Evolutionary conservation across 1,139 yeast species (phyloP).

Genomic region (Saccharomyces pastorianus): DNA sequence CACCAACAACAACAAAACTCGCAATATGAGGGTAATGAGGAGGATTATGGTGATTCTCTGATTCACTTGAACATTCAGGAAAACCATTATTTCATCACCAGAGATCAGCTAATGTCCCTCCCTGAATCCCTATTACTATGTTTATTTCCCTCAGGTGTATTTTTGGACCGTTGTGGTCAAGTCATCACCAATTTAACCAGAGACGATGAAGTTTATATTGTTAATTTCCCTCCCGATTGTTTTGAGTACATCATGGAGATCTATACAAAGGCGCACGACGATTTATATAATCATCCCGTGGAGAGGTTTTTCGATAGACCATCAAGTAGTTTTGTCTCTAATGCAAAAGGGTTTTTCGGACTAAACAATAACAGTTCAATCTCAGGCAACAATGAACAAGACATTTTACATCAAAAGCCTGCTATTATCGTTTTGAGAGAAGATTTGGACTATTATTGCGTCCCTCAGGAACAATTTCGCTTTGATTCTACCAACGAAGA

Average conservation of each 20-base stretch:
- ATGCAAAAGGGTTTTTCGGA: slow-evolving; percentile 34
- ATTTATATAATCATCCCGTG: slow-evolving; percentile 26
- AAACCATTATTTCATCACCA: slow-evolving; percentile 61
- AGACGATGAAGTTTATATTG: slow-evolving; percentile 63
- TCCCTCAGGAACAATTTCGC: slow-evolving; percentile 43
- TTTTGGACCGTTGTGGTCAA: slow-evolving; percentile 64
- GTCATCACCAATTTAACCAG: slow-evolving; percentile 69
- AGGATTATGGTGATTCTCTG: slow-evolving; percentile 50
- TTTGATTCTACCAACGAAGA: slow-evolving; percentile 32
- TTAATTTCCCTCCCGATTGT: slow-evolving; percentile 76
- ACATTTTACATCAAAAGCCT: slow-evolving; percentile 70
- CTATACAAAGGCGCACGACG: slow-evolving; percentile 33
- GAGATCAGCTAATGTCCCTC: slow-evolving; percentile 82
- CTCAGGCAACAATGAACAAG: slow-evolving; percentile 37
- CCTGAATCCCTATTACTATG: slow-evolving; percentile 88
- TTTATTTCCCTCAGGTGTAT: slow-evolving; percentile 86
- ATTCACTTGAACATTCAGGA: slow-evolving; percentile 72
- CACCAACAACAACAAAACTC: not conserved
- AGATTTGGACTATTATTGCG: slow-evolving; percentile 87
- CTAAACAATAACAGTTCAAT: slow-evolving; percentile 16
- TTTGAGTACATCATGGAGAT: slow-evolving; percentile 72
- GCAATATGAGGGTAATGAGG: slow-evolving; percentile 30
- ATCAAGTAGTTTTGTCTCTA: slow-evolving; percentile 25
- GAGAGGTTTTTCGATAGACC: slow-evolving; percentile 22
- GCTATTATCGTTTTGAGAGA: slow-evolving; percentile 89